Percentiles rank a stretch among this genome's conserved stretches.
Conservation (phyloP, 2,329 filamentous ascomycete genomes). For the Dendryphion nanum region DNA sequence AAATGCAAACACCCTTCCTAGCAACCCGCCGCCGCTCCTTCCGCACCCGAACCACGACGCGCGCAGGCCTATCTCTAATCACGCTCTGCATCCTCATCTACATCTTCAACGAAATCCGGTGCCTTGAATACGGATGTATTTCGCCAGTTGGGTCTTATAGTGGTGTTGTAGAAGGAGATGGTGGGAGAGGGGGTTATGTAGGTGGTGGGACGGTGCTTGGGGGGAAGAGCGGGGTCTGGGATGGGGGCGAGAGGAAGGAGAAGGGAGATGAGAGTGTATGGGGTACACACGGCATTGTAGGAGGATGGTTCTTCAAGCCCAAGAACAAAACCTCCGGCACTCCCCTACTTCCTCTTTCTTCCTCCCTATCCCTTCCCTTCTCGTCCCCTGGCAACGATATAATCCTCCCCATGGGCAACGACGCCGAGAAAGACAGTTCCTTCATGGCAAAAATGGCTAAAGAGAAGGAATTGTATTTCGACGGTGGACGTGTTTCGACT, state of each 20-base stretch:
- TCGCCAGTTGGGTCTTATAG: slow-evolving; percentile 5
- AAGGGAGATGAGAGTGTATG: background rate
- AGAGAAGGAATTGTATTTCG: background rate
- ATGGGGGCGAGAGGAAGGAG: background rate
- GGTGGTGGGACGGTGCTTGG: slow-evolving; percentile 1
- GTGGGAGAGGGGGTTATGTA: slow-evolving; percentile 3
- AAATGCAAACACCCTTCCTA: background rate
- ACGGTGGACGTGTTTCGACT: background rate
- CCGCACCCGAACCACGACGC: slow-evolving; percentile 1
- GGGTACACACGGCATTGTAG: background rate
- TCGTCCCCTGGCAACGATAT: background rate
- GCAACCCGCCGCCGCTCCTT: background rate
- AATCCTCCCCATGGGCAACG: background rate
- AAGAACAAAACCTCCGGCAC: background rate
- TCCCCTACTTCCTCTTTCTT: background rate
- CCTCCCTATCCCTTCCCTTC: background rate
- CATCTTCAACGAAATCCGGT: slow-evolving; percentile 10
- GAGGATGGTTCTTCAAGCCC: background rate
- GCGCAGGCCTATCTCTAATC: slow-evolving; percentile 4
- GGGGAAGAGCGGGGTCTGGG: background rate
- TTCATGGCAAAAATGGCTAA: background rate
- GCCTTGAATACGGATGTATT: slow-evolving; percentile 7
- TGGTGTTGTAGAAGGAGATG: no score
- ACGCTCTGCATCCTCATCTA: slow-evolving; percentile 3
- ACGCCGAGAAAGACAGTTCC: background rate